Evolutionary conservation across 2,329 filamentous ascomycete genomes (phyloP), one percentile per base, ranked within the genome.

Genomic region (Fusarium sp.): DNA sequence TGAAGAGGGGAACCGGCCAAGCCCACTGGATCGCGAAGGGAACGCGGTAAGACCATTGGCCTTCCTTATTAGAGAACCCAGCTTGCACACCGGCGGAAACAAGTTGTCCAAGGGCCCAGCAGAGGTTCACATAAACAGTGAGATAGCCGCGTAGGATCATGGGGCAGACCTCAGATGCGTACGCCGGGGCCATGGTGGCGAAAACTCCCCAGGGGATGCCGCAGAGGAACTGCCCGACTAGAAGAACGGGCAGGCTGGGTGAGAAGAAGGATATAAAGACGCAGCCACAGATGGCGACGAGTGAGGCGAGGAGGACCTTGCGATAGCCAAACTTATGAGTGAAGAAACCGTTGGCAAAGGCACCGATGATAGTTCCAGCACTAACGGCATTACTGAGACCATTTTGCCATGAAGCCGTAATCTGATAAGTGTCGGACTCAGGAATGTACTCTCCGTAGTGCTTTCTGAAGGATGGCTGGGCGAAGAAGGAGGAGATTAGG

Each of bases 281-380:
- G n/a, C 73, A 73, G 14, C 56, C 67, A 3, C 60, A 50, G 14
- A 84, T 68, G 73, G 71, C 56, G 3, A 79, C 71, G 57, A 87
- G 67, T 9, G 86, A 87, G 11, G 73, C 83, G 34, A 91, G 86
- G 71, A 91, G 84, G 11, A 88, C 89, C 77, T 85, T 87, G 14
- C 88, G 62, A 20, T 67, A 71, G 2, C 72, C 72, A 56, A 69
- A 70, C 6, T 45, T 62, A 3, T 65, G 57, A 6, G 66, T 63
- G 9, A 68, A 31, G 45, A 47, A 73, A 8, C 70, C 72, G 16
- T 71, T 71, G n/a, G 59, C 52, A 40, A 69, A 58, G 18, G 56
- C 62, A 4, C 72, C 72, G 5, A 71, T 54, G 57, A 75, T 70
- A 9, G 62, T 65, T 10, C 70, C 65, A 1, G 62, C 56, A 3